Base-by-base conservation (phyloP, 2,329 filamentous ascomycete genomes). In the Nectriaceae sp. region DNA sequence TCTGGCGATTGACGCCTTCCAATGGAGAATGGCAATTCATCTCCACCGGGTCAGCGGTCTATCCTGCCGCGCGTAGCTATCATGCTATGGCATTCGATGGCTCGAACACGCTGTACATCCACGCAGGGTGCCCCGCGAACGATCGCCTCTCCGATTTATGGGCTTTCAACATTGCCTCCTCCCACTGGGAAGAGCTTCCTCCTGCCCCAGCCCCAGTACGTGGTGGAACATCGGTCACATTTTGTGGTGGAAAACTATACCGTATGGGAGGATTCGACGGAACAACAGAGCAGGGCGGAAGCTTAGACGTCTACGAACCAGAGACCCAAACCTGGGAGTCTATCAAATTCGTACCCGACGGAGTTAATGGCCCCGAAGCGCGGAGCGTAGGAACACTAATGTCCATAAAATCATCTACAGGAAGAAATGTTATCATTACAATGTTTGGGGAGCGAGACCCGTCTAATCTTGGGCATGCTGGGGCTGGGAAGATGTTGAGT, bases 181-280 rank as follows among this genome's bases (percentile, higher is more conserved):
- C 63, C n/a, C 52, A 60, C 2, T 87, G 84, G 84, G 72, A 63
- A 1, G 66, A 79, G 50, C 68, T 80, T 6, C 56, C 75, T 0
- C 61, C 74, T n/a, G 83, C 83, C 0, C 80, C 81, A 0, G 74
- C 65, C 0, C 77, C 81, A 53, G 70, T 57, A 0, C 50, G 62
- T 10, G 62, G 62, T 2, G 60, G 57, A 11, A 68, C 82, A 0
- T 82, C 77, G 2, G 40, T 80, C 79, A 48, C 66, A 1, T 65
- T 60, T 33, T 16, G 26, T 10, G 37, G 52, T 4, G 63, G 56
- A 3, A 66, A 74, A 44, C 36, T 87, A 3, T 87, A 79, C 59
- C 72, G 84, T 2, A 82, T 85, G 75, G 79, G 82, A 51, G 84
- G 84, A 0, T 87, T 86, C 46, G 83, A 87, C 59, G 84, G 83